Conservation (phyloP, 169 alveolate genomes). For the Perkinsus olseni region DNA sequence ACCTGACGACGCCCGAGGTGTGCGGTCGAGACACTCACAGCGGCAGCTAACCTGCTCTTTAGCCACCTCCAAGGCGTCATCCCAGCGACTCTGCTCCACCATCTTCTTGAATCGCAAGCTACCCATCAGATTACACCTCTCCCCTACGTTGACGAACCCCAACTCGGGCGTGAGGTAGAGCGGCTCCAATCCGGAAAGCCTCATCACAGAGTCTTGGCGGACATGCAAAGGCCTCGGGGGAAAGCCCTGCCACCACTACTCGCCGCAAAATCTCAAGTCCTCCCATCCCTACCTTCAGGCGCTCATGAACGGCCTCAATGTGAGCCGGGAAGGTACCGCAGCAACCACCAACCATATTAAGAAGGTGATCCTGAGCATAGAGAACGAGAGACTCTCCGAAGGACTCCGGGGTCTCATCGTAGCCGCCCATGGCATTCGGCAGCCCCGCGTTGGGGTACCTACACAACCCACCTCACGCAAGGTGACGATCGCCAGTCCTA, state of each 20-base stretch:
- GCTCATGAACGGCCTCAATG: constrained; percentile 33
- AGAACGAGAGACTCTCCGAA: constrained; percentile 32
- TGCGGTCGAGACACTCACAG: background rate
- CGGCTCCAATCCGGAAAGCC: background rate
- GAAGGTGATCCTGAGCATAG: constrained; percentile 39
- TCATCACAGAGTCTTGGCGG: background rate
- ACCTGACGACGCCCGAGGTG: background rate
- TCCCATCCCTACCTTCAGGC: constrained; percentile 21
- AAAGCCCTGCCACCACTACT: constrained; percentile 13
- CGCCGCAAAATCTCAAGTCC: background rate
- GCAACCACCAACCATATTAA: constrained; percentile 65
- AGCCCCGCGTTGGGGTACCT: constrained; percentile 61
- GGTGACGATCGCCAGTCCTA: background rate
- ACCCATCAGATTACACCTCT: constrained; percentile 61
- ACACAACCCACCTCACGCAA: background rate
- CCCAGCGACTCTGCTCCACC: constrained; percentile 38
- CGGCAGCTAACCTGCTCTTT: constrained; percentile 30
- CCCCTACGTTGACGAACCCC: constrained; percentile 52
- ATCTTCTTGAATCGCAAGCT: constrained; percentile 47
- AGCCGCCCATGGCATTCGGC: constrained; percentile 67
- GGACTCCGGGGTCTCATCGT: constrained; percentile 56
- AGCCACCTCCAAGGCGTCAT: constrained; percentile 49
- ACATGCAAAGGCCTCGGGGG: constrained; percentile 23
- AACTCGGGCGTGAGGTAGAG: constrained; percentile 1
- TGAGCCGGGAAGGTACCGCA: constrained; percentile 59